Conservation (phyloP, 352 stramenopile species). For the Phytophthora palmivora region DNA sequence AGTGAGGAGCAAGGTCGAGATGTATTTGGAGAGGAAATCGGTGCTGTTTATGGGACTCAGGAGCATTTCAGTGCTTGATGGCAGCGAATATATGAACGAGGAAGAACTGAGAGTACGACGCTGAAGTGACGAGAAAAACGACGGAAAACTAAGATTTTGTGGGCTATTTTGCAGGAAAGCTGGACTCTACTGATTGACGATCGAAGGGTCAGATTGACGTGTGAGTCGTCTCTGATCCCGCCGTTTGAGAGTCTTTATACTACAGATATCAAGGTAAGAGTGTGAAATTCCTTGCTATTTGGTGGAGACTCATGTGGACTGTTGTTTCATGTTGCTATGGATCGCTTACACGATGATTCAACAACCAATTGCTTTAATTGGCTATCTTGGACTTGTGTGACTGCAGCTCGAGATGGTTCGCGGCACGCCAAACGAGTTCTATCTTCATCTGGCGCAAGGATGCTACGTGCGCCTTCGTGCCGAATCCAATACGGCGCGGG, state of each 20-base stretch:
- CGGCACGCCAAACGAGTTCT: slow-evolving; percentile 70
- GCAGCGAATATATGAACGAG: slow-evolving; percentile 62
- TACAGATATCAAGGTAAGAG: slow-evolving; percentile 62
- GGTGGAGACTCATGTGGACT: slow-evolving; percentile 15
- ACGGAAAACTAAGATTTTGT: slow-evolving; percentile 4
- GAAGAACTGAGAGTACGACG: slow-evolving; percentile 65
- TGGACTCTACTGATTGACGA: slow-evolving; percentile 88
- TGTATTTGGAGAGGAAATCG: slow-evolving; percentile 80
- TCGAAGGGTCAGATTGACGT: slow-evolving; percentile 75
- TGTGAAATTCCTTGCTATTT: not conserved
- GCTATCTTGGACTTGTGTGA: slow-evolving; percentile 4
- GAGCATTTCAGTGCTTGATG: slow-evolving; percentile 65
- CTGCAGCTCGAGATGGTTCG: slow-evolving; percentile 65
- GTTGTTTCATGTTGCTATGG: slow-evolving; percentile 12
- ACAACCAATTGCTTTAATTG: slow-evolving; percentile 6
- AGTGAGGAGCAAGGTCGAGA: slow-evolving; percentile 88
- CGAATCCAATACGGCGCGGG: slow-evolving; percentile 74
- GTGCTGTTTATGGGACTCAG: slow-evolving; percentile 81
- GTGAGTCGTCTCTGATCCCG: slow-evolving; percentile 81
- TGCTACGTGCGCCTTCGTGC: slow-evolving; percentile 75
- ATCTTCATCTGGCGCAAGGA: slow-evolving; percentile 59
- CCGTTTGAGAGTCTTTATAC: slow-evolving; percentile 85
- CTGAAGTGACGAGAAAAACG: not conserved
- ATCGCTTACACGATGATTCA: slow-evolving; percentile 5
- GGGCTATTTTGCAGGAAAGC: slow-evolving; percentile 59